These are phyloP conservation scores for Pseudophaeomoniella oleicola DNA, from an alignment of 2,329 filamentous ascomycete genomes.

Conservation along the genomic window DNA sequence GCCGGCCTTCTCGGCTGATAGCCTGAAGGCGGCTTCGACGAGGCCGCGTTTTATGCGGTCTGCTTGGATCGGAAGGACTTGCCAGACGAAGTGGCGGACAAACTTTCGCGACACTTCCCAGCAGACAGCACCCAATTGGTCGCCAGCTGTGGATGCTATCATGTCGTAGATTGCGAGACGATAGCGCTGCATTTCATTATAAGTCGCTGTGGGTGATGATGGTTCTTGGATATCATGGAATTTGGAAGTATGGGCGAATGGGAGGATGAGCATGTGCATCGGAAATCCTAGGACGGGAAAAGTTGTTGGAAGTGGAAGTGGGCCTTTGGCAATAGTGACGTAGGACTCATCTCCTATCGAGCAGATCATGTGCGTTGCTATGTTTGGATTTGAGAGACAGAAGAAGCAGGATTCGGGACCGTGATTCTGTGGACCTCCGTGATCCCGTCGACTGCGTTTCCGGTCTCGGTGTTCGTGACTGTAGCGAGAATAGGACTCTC, in stretches of 20 bases:
- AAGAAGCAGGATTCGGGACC: conserved; percentile 82
- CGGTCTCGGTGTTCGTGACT: conserved; percentile 25
- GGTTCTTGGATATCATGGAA: conserved; percentile 50
- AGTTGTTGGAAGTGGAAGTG: conserved; percentile 56
- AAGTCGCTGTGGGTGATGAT: conserved; percentile 44
- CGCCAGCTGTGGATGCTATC: conserved; percentile 37
- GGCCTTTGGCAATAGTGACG: conserved; percentile 82
- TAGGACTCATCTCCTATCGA: conserved; percentile 81
- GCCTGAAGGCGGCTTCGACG: conserved; percentile 77
- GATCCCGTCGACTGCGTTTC: conserved; percentile 30
- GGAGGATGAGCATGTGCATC: conserved; percentile 81
- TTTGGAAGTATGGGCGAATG: conserved; percentile 67
- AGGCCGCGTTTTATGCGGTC: conserved; percentile 56
- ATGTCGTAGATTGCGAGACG: conserved; percentile 64
- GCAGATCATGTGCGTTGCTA: conserved; percentile 76
- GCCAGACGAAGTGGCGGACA: conserved; percentile 88
- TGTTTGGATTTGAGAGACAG: conserved; percentile 74
- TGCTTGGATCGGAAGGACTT: conserved; percentile 64
- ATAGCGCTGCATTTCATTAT: conserved; percentile 72
- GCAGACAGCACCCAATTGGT: conserved; percentile 60
- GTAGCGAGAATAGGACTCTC: conserved; percentile 9
- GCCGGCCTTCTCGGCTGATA: conserved; percentile 64
- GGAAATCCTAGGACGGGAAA: conserved; percentile 65
- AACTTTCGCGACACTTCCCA: conserved; percentile 78
- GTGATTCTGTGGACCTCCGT: conserved; percentile 33